phyloP scores from a whole-genome alignment of 495 filamentous ascomycete genomes.

The Annulohypoxylon moriforme region DNA sequence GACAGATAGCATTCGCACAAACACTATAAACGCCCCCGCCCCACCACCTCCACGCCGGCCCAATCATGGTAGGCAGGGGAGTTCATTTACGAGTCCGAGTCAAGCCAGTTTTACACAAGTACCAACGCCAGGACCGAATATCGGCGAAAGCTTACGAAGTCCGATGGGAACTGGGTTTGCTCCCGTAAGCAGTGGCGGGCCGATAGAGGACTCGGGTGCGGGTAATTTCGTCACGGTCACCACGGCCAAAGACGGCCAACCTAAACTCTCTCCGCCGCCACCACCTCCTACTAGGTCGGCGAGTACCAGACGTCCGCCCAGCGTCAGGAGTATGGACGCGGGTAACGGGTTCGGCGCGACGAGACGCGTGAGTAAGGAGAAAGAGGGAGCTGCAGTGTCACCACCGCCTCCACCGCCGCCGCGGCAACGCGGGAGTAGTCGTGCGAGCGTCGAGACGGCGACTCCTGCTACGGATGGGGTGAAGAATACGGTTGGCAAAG shows the following conservation, averaged over 20 bases:
- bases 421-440: slow-evolving; percentile 65
- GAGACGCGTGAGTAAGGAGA: slow-evolving; percentile 45
- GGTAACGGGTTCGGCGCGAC: slow-evolving; percentile 39
- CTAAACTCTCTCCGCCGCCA: slow-evolving; percentile 55
- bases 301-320: slow-evolving; percentile 52
- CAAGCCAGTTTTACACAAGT: slow-evolving; percentile 25
- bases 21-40: slow-evolving; percentile 49
- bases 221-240: slow-evolving; percentile 18
- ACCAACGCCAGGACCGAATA: slow-evolving; percentile 5
- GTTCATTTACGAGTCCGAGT: slow-evolving; percentile 36
- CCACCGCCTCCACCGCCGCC: slow-evolving; percentile 74
- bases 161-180: slow-evolving; percentile 15
- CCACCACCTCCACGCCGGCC: slow-evolving; percentile 60
- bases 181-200: slow-evolving; percentile 14
- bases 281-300: slow-evolving; percentile 57
- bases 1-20: slow-evolving; percentile 54
- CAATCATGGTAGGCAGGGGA: slow-evolving; percentile 47
- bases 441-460: slow-evolving; percentile 58
- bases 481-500: slow-evolving; percentile 27
- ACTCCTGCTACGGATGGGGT: slow-evolving; percentile 30
- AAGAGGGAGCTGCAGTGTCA: slow-evolving; percentile 43
- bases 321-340: slow-evolving; percentile 53
- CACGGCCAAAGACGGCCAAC: slow-evolving; percentile 35
- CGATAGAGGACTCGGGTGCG: slow-evolving; percentile 7
- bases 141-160: slow-evolving; percentile 35